Conservation (phyloP, 2,329 filamentous ascomycete genomes). For the Alternaria consortialis region DNA sequence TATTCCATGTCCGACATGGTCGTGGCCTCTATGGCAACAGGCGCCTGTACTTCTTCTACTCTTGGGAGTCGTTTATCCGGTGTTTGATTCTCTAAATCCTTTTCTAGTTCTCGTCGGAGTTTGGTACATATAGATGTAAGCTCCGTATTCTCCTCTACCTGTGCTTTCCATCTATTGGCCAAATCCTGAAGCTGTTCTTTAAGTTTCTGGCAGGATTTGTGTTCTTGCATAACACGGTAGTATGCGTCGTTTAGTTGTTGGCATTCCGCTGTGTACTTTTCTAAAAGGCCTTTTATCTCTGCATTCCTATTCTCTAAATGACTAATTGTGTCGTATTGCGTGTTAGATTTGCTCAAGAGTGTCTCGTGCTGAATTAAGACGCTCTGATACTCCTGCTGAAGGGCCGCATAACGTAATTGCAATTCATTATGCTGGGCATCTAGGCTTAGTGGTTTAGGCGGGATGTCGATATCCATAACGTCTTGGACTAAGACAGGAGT, state of each 20-base stretch:
- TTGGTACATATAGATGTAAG: slow-evolving; percentile 10
- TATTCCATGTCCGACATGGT: slow-evolving; percentile 15
- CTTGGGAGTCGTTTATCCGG: background rate
- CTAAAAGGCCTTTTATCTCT: slow-evolving; percentile 14
- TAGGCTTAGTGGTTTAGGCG: slow-evolving; percentile 3
- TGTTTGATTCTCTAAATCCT: slow-evolving; percentile 9
- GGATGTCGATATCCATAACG: slow-evolving; percentile 10
- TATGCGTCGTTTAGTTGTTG: slow-evolving; percentile 15
- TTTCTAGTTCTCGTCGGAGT: slow-evolving; percentile 14
- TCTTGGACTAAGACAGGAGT: slow-evolving; percentile 8
- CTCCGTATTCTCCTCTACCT: slow-evolving; percentile 13
- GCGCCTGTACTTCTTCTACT: slow-evolving; percentile 14
- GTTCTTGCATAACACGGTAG: slow-evolving; percentile 9
- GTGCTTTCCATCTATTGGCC: slow-evolving; percentile 12
- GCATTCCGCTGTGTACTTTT: slow-evolving; percentile 10
- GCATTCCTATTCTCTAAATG: slow-evolving; percentile 13
- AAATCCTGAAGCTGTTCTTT: slow-evolving; percentile 20
- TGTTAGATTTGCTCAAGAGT: slow-evolving; percentile 11
- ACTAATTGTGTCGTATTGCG: slow-evolving; percentile 5
- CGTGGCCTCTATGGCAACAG: slow-evolving; percentile 15
- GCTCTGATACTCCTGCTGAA: slow-evolving; percentile 11
- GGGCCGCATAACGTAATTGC: slow-evolving; percentile 6
- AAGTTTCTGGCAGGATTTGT: slow-evolving; percentile 8
- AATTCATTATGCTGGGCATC: slow-evolving; percentile 11
- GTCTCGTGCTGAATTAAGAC: slow-evolving; percentile 4